These are phyloP conservation scores for Poterioochromonas sp. DNA, from an alignment of 352 stramenopile species.

Conservation along the genomic window DNA sequence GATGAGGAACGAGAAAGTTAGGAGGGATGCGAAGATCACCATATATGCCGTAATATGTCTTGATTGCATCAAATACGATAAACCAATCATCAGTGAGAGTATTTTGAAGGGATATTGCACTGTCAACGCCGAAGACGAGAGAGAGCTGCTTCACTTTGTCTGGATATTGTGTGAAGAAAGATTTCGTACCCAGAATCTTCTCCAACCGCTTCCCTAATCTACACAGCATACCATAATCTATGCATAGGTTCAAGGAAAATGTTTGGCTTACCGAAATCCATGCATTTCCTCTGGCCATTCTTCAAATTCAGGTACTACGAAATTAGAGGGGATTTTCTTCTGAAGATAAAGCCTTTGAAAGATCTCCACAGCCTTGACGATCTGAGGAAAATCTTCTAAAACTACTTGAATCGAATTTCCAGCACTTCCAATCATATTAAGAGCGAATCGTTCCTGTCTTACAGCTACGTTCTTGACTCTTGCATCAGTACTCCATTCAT, in stretches of 20 bases:
- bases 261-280: too few relatives aligned
- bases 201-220: slow-evolving; percentile 17
- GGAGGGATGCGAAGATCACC: slow-evolving; percentile 39
- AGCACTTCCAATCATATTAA: too few relatives aligned
- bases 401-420: too few relatives aligned
- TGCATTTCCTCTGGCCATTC: slow-evolving; percentile 29
- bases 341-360: slow-evolving; percentile 31
- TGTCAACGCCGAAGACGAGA: too few relatives aligned
- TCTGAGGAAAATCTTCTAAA: neutral
- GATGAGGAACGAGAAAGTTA: slow-evolving; percentile 43
- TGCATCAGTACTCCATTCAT: too few relatives aligned
- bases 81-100: neutral
- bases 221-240: too few relatives aligned
- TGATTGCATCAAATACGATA: neutral
- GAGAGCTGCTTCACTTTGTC: neutral
- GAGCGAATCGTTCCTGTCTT: too few relatives aligned
- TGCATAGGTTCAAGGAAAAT: too few relatives aligned
- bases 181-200: neutral
- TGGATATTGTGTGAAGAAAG: neutral
- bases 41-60: slow-evolving; percentile 36
- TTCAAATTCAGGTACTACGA: neutral
- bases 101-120: too few relatives aligned
- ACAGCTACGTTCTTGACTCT: too few relatives aligned
- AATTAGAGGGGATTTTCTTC: neutral
- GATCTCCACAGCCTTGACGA: slow-evolving; percentile 12